Evolutionary conservation across 441 rosid genomes (phyloP), one percentile per base, ranked within the genome.

Genomic region (Omphalea diandra): DNA sequence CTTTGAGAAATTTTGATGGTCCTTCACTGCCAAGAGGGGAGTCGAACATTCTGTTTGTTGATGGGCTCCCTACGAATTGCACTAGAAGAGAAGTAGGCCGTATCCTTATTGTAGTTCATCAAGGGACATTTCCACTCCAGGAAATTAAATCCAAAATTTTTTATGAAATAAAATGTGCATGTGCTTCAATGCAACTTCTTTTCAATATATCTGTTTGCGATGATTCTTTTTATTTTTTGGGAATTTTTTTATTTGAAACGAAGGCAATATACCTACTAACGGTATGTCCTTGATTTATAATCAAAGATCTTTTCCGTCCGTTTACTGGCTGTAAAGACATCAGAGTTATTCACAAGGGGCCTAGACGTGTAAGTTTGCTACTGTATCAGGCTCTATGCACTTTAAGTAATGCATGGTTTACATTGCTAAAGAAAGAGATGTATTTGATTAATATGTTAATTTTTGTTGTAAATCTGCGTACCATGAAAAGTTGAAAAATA

Each of bases 81-180:
- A 81, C 86, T 41, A 82, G 89, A 76, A 81, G 92, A 75, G 91
- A 87, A 81, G 92, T 84, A 8, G 84, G 88, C 2, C 85, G 86
- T 87, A 82, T 87, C 91, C 88, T 87, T 75, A 59, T 67, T 40
- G 2, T 22, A 1, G 50, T 55, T 49, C 36, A n/a, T 71, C 57
- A 14, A 20, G 27, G 24, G 55, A 18, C 20, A 24, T 61, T 20
- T 15, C 15, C 46, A 32, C 43, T n/a, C n/a, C n/a, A n/a, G n/a
- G 5, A 38, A 14, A 26, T 36, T 5, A 26, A 38, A 20, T 61
- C n/a, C n/a, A n/a, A n/a, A n/a, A n/a, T 24, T 18, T 8, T 18
- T 15, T 20, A 11, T 18, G 7, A 66, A 20, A 54, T 68, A 31
- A 12, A 29, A 27, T n/a, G 7, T 62, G n/a, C 44, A 6, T n/a